Percentiles rank a stretch among this genome's conserved stretches.
Evolutionary conservation across 345 rosid species (phyloP).

Genomic region (Balakata baccata): DNA sequence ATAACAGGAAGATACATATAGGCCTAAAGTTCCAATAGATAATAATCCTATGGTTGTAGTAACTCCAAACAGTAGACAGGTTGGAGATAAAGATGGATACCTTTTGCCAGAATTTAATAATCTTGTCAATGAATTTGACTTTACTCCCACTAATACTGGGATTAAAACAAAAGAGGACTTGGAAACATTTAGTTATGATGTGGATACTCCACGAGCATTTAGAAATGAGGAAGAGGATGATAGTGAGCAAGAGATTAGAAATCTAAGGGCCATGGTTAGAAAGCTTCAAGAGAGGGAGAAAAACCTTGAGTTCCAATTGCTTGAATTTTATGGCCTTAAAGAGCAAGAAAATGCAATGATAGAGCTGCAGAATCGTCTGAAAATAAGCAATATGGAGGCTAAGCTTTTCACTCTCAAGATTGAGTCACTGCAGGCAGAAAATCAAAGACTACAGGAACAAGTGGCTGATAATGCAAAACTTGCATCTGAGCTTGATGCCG

Average conservation of each 20-base stretch:
- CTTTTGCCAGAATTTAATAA: constrained; percentile 58
- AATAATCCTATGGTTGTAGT: constrained; percentile 25
- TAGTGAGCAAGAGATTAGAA: constrained; percentile 57
- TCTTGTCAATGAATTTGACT: constrained; percentile 45
- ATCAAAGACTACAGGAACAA: constrained; percentile 58
- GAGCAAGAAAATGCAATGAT: constrained; percentile 66
- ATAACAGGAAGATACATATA: constrained; percentile 31
- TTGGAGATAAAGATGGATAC: constrained; percentile 43
- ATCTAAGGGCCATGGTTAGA: constrained; percentile 52
- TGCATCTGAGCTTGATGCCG: constrained; percentile 52
- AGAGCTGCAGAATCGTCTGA: constrained; percentile 81
- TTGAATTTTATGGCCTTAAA: constrained; percentile 79
- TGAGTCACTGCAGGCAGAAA: constrained; percentile 64
- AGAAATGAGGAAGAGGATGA: constrained; percentile 41
- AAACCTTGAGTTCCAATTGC: constrained; percentile 64
- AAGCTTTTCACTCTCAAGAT: constrained; percentile 66
- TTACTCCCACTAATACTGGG: constrained; percentile 17
- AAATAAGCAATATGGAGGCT: constrained; percentile 66
- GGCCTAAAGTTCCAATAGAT: constrained; percentile 24
- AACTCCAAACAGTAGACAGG: constrained; percentile 38
- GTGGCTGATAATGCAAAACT: constrained; percentile 48
- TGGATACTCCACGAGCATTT: constrained; percentile 41
- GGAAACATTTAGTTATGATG: constrained; percentile 39
- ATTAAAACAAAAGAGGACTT: constrained; percentile 28
- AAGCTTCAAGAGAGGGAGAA: constrained; percentile 69